Evolutionary conservation across 129 eudicot genomes (phyloP), one percentile per base, ranked within the genome.

Genomic region (Silybum marianum): DNA sequence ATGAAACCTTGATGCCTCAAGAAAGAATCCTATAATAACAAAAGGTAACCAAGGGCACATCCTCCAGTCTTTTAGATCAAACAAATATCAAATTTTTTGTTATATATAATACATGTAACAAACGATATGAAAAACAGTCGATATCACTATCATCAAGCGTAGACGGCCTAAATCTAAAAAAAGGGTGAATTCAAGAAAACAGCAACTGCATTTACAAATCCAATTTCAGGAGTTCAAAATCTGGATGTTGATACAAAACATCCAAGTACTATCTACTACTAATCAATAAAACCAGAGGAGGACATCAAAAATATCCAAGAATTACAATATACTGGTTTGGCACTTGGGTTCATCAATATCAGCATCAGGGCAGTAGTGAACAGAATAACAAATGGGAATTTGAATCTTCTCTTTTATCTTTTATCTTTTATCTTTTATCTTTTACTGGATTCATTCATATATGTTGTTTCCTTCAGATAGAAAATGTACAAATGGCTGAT

Each of bases 401-500:
- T 67, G 71, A 68, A 40, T 60, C 76, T 38, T 26, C 73, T 44
- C 42, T 58, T 81, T n/a, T n/a, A n/a, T n/a, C n/a, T n/a, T n/a
- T n/a, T n/a, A n/a, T n/a, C n/a, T n/a, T n/a, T n/a, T n/a, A n/a
- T n/a, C n/a, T n/a, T 73, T 73, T 14, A 81, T 81, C 85, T 30
- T 19, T 81, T 46, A 48, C 71, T 75, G 80, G 80, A 75, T 68
- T 82, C 85, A 67, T 69, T 81, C 85, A 68, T 69, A 44, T 82
- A 28, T 68, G 76, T 82, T 51, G 51, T 69, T 69, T 75, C 60
- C 81, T 82, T 75, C 76, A 68, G 28, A 75, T 75, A 76, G 54
- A 73, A 79, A 30, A 30, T 75, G 34, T 75, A 82, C 85, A 82
- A 38, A 30, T 21, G 71, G 48, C n/a, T 13, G 32, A 46, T 68